Evolutionary conservation across 108 stramenopile genomes (phyloP).

Genomic region (Skeletonema grethae): DNA sequence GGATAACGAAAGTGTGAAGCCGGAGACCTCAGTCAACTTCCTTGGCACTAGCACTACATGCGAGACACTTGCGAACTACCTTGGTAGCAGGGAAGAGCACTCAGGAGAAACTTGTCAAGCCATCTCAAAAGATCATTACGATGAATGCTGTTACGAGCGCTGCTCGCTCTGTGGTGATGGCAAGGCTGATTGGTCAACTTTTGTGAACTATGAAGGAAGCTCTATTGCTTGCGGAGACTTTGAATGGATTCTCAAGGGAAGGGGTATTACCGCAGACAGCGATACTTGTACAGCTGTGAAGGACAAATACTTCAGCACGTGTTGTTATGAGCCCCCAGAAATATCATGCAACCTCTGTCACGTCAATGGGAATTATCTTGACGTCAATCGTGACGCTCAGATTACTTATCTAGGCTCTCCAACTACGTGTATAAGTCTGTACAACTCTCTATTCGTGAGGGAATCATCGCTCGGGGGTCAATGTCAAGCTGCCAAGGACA

Average conservation of each 20-base stretch:
- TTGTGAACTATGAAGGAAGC: slow-evolving; percentile 33
- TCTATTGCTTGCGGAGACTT: slow-evolving; percentile 51
- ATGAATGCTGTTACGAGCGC: slow-evolving; percentile 41
- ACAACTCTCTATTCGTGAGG: slow-evolving; percentile 48
- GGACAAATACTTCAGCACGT: slow-evolving; percentile 38
- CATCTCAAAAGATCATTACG: slow-evolving; percentile 29
- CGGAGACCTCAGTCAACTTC: slow-evolving; percentile 31
- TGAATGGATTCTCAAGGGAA: slow-evolving; percentile 44
- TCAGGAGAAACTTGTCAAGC: slow-evolving; percentile 29
- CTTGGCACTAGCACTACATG: slow-evolving; percentile 48
- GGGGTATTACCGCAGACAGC: slow-evolving; percentile 34
- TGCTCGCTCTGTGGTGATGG: slow-evolving; percentile 46
- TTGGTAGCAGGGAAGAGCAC: slow-evolving; percentile 49
- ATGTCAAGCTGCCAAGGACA: slow-evolving; percentile 40
- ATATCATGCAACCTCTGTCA: slow-evolving; percentile 50
- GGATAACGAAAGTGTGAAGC: slow-evolving; percentile 26
- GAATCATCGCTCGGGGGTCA: slow-evolving; percentile 40
- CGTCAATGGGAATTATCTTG: slow-evolving; percentile 34
- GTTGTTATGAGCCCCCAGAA: slow-evolving; percentile 39
- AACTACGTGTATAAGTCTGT: slow-evolving; percentile 32
- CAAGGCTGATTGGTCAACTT: slow-evolving; percentile 50
- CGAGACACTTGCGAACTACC: slow-evolving; percentile 50
- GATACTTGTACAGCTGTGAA: slow-evolving; percentile 41
- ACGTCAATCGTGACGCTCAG: slow-evolving; percentile 26
- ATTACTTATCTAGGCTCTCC: slow-evolving; percentile 28